Evolutionary conservation across 2,329 filamentous ascomycete species (phyloP), one percentile per base, ranked within the genome.

Genomic region (Pseudogymnoascus pannorum): DNA sequence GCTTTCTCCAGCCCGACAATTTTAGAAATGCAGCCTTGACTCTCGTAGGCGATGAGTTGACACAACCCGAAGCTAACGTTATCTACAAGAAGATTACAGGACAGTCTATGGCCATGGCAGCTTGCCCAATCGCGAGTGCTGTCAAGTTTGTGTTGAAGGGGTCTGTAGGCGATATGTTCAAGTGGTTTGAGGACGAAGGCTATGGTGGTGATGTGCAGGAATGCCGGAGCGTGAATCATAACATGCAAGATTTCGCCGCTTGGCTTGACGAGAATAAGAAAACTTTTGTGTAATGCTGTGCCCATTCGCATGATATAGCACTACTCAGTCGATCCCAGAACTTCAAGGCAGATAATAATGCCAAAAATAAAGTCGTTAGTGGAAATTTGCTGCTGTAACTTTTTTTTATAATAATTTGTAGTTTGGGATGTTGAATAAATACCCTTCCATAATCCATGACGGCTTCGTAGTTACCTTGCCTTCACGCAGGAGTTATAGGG

Each of bases 21-120:
- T 79, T 73, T 70, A 67, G 72, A 20, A 68, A 70, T 22, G 68
- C 65, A 31, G 72, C 74, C 7, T 66, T 79, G 6, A 73, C 72
- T 1, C 65, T 79, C 2, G 77, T 75, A 0, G 75, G 76, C 0
- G 76, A 79, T 57, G 74, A 78, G 64, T 63, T 79, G 54, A 75
- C 71, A 1, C 69, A 68, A 12, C 59, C 48, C 4, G 63, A 73
- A 62, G 64, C 67, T 2, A 66, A 66, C 26, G 61, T 60, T 8
- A 61, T 69, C 0, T 73, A 73, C 58, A 63, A 64, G 44, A 54
- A 64, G 16, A 63, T 61, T 33, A 61, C 64, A 1, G 69, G 70
- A 26, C 54, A 65, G 9, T 20, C 48, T 9, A 29, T 70, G 66
- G 68, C 6, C 61, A 42, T 65, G 29, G 66, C 66, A 29, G 60